These are phyloP conservation scores for Rhizodiscina lignyota DNA, from an alignment of 495 filamentous ascomycete genomes.

Conservation along the genomic window DNA sequence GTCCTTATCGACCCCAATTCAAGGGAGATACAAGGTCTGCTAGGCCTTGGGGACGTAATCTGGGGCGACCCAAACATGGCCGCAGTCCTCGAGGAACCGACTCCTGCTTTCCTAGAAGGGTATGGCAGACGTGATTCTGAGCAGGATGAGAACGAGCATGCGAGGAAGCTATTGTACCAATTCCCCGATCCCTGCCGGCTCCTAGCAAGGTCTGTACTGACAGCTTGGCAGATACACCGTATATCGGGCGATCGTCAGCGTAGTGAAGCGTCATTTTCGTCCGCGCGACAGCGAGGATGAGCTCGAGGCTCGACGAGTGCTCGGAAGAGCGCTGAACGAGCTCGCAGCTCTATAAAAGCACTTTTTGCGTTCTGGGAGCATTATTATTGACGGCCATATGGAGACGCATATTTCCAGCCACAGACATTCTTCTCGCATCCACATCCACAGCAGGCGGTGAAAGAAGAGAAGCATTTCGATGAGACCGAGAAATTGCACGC, in stretches of 20 bases:
- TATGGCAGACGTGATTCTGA: conserved; percentile 12
- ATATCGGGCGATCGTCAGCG: conserved; percentile 17
- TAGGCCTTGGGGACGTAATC: conserved; percentile 34
- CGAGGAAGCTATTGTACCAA: conserved; percentile 17
- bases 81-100: conserved; percentile 29
- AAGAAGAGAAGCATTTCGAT: too few relatives aligned
- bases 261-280: conserved; percentile 18
- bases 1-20: conserved; percentile 38
- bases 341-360: too few relatives aligned
- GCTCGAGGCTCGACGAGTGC: conserved; percentile 16
- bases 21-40: conserved; percentile 20
- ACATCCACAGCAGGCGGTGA: too few relatives aligned
- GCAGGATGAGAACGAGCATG: conserved; percentile 8
- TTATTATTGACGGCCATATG: too few relatives aligned
- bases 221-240: conserved; percentile 15
- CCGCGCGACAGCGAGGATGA: conserved; percentile 16
- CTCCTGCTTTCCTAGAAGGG: conserved; percentile 28
- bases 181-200: too few relatives aligned
- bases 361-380: too few relatives aligned
- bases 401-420: too few relatives aligned
- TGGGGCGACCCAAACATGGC: conserved; percentile 44
- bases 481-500: too few relatives aligned
- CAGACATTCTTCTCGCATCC: too few relatives aligned
- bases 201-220: neutral
- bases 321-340: conserved; percentile 19